A percentile compares a stretch with the other conserved stretches of the same genome.
Conservation (phyloP, 1,139 yeast species). For the Kodamaea suecica region DNA sequence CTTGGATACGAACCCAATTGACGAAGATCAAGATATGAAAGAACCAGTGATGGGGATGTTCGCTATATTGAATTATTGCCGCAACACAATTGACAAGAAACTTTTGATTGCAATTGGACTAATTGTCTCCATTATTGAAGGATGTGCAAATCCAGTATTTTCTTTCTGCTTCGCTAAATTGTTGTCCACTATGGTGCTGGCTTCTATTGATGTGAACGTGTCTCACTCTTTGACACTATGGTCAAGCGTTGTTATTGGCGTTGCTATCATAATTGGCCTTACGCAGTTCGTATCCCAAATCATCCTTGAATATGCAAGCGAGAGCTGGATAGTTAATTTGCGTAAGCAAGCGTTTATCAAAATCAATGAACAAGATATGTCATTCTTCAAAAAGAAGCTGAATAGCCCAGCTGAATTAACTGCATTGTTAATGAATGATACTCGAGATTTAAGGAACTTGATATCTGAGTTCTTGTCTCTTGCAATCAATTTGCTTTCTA, state of each 20-base stretch:
- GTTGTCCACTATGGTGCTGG: constrained; percentile 51
- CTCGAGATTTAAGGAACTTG: constrained; percentile 68
- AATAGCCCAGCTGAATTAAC: constrained; percentile 56
- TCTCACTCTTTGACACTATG: constrained; percentile 47
- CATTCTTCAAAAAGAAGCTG: constrained; percentile 46
- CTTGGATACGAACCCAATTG: constrained; percentile 16
- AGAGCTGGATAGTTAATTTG: constrained; percentile 59
- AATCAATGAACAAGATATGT: constrained; percentile 51
- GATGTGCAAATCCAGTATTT: constrained; percentile 70
- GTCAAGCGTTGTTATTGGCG: constrained; percentile 61
- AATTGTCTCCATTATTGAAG: constrained; percentile 50
- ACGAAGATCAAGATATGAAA: neutral
- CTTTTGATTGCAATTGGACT: constrained; percentile 49
- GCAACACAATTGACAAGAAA: constrained; percentile 32
- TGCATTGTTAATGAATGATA: constrained; percentile 72
- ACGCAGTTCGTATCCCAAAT: constrained; percentile 51
- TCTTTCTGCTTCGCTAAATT: constrained; percentile 74
- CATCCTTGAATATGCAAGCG: constrained; percentile 58
- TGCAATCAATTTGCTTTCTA: constrained; percentile 47
- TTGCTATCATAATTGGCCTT: constrained; percentile 62
- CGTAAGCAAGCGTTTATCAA: constrained; percentile 49
- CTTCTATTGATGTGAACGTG: constrained; percentile 28
- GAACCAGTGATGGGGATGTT: constrained; percentile 25
- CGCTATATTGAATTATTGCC: constrained; percentile 36
- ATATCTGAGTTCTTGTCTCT: constrained; percentile 61